Percentiles rank a stretch among this genome's conserved stretches.
Conservation (phyloP, 176 grass and related monocot genomes). For the Cocos nucifera region DNA sequence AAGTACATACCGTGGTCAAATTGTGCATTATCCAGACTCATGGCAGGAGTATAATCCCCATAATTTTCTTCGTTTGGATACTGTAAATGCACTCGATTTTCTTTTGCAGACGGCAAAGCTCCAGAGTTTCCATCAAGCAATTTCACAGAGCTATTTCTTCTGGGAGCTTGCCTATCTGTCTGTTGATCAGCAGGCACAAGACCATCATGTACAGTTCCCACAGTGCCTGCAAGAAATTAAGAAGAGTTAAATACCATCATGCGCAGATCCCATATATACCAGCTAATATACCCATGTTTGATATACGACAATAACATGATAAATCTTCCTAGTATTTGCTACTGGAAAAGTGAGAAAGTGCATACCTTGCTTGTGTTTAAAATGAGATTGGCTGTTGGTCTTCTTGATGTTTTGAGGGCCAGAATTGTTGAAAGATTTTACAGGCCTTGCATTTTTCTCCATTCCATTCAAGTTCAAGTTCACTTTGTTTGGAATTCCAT, state of each 20-base stretch:
- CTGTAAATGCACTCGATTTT: conserved; percentile 22
- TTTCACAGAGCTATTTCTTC: conserved; percentile 35
- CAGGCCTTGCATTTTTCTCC: conserved; percentile 36
- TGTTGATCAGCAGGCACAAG: conserved; percentile 22
- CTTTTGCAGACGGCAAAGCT: conserved; percentile 22
- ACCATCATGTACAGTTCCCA: conserved; percentile 17
- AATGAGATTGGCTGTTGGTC: conserved; percentile 31
- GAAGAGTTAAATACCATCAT: neutral
- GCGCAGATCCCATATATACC: too few species aligned
- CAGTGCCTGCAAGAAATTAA: conserved; percentile 19
- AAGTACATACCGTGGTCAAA: conserved; percentile 1
- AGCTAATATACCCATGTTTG: too few species aligned
- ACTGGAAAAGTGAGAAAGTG: neutral
- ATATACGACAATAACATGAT: conserved; percentile 4
- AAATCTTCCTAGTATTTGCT: neutral
- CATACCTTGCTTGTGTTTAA: conserved; percentile 68
- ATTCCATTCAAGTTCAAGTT: conserved; percentile 41
- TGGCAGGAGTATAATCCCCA: conserved; percentile 9
- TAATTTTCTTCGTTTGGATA: conserved; percentile 17
- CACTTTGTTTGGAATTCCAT: conserved; percentile 24
- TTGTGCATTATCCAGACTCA: conserved; percentile 15
- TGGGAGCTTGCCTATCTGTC: conserved; percentile 20
- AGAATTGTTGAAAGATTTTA: conserved; percentile 35
- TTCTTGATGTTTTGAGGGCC: conserved; percentile 42
- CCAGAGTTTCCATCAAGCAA: conserved; percentile 15